Evolutionary conservation across 1,284 basidiomycete species (phyloP), one percentile per base, ranked within the genome.

Genomic region (Cryptococcus wingfieldii): DNA sequence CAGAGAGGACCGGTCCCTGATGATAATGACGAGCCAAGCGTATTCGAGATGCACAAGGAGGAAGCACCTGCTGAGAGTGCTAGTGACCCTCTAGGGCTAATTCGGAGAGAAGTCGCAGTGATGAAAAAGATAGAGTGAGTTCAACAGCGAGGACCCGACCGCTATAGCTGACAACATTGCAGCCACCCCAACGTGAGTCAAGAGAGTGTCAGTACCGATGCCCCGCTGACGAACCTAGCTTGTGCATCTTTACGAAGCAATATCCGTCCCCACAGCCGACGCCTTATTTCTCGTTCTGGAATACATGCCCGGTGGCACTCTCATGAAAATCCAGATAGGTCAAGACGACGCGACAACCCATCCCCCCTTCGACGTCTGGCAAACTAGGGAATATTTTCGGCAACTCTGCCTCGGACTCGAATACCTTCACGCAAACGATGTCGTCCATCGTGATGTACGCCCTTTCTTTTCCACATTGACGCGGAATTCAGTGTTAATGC

Each of bases 351-450:
- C 73, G 9, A 66, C 76, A 7, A 67, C 70, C 1, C 63, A 74
- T 7, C 62, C 70, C 2, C 70, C 73, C 0, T 73, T 74, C 59
- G 34, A 49, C 3, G 39, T 67, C 13, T 57, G 62, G 4, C 62
- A 66, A 45, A 55, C 70, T 3, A 61, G 69, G 28, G 70, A 78
- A 54, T 82, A 83, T 61, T 82, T 83, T 60, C 70, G 79, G 12
- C 82, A 83, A 63, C 72, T 83, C 27, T 70, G 80, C 28, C 67
- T 82, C 16, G 81, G 80, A 19, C 63, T 80, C 47, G 76, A 78
- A 63, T 83, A 83, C 60, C 68, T 83, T 10, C 82, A 83, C 65
- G 72, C 74, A 39, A 81, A 82, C 67, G 78, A 78, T 31, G 79
- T 83, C 34, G 77, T 79, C 5, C 80, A 81, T 63, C 72, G 78